Evolutionary conservation across 1,139 yeast species (phyloP).

Genomic region (Pichiaceae sp.): DNA sequence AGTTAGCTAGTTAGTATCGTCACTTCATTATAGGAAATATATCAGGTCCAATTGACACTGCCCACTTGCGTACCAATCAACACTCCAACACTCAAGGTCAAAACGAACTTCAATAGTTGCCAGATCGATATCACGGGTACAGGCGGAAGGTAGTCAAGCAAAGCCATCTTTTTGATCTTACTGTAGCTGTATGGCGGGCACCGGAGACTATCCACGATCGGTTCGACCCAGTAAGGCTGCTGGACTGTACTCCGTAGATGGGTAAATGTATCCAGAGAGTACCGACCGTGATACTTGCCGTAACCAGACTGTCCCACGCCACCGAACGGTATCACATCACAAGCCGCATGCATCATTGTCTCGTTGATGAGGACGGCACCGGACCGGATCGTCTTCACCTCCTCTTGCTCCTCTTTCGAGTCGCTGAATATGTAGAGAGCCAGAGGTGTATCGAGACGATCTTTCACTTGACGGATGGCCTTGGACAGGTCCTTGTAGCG

Average conservation of each 20-base stretch:
- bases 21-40: too few species aligned
- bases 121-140: neutral
- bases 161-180: conserved; percentile 19
- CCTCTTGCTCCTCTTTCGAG: conserved; percentile 40
- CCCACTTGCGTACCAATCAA: conserved; percentile 1
- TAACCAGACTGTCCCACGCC: conserved; percentile 83
- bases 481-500: conserved; percentile 39
- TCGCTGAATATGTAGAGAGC: conserved; percentile 71
- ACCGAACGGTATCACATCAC: conserved; percentile 79
- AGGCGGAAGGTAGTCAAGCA: conserved; percentile 2
- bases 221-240: conserved; percentile 64
- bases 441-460: conserved; percentile 74
- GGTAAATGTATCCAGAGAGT: conserved; percentile 65
- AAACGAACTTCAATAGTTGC: neutral
- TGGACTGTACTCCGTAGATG: conserved; percentile 66
- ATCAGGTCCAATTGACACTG: too few species aligned
- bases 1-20: too few species aligned
- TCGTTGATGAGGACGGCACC: conserved; percentile 76
- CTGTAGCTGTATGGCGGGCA: conserved; percentile 55
- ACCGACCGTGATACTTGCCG: conserved; percentile 74
- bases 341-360: conserved; percentile 61
- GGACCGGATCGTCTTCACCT: conserved; percentile 53
- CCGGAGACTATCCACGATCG: conserved; percentile 40
- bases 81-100: conserved; percentile 1
- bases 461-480: conserved; percentile 41